These are phyloP conservation scores for Borealophlyctis nickersoniae DNA, from an alignment of 192 early-diverging fungal genomes.

Conservation along the genomic window DNA sequence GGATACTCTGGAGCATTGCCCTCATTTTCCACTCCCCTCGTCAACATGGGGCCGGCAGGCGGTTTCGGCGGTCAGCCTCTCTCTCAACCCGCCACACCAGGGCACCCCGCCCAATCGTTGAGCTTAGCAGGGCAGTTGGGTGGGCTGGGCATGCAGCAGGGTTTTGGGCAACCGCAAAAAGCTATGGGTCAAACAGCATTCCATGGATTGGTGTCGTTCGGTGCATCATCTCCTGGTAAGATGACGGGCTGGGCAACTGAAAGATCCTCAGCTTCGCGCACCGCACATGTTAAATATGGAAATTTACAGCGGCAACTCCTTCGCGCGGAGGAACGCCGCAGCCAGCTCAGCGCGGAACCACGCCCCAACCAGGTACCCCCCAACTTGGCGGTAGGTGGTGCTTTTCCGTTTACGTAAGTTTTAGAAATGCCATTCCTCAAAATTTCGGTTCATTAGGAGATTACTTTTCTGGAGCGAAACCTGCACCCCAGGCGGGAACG, in stretches of 20 bases:
- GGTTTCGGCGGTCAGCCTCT: not conserved
- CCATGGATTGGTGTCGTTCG: constrained; percentile 2
- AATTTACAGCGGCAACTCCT: not conserved
- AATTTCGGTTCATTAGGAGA: no score
- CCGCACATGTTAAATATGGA: no score
- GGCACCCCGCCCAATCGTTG: not conserved
- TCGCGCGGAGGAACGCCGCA: not conserved
- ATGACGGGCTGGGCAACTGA: no score
- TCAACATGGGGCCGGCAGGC: no score
- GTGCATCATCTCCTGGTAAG: not conserved
- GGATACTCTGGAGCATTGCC: not conserved
- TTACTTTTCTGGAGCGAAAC: not conserved
- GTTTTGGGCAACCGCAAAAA: not conserved
- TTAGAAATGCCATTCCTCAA: no score
- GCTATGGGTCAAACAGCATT: not conserved
- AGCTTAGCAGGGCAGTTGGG: not conserved
- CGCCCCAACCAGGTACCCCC: not conserved
- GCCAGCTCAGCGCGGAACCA: no score
- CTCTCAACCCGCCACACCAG: no score
- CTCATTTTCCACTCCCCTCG: no score
- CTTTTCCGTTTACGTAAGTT: no score
- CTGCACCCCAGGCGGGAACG: constrained; percentile 1
- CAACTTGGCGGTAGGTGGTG: not conserved
- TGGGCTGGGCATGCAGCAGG: not conserved
- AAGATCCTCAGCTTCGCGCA: no score